Percentiles rank a stretch among this genome's conserved stretches.
These are phyloP conservation scores for Colletotrichum truncatum DNA, from an alignment of 2,329 filamentous ascomycete species.

Conservation along the genomic window DNA sequence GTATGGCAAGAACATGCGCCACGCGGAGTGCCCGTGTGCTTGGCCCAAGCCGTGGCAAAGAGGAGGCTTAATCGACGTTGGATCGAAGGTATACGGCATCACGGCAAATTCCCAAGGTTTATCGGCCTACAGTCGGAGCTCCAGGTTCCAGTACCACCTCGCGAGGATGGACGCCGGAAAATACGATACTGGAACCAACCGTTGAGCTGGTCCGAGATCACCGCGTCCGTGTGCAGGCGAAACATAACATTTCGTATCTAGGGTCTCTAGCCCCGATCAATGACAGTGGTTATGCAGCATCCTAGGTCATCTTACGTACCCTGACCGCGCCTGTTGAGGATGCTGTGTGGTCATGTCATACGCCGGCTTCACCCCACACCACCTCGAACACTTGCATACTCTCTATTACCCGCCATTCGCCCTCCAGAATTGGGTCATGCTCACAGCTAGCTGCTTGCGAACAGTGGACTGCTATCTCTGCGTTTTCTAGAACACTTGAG, in stretches of 20 bases:
- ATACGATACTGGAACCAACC: not conserved
- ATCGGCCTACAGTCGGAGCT: not conserved
- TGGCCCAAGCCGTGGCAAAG: constrained; percentile 5
- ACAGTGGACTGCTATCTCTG: constrained; percentile 1
- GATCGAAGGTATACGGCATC: constrained; percentile 7
- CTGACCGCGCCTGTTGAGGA: not conserved
- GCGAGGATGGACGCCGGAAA: not conserved
- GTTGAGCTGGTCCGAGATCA: not conserved
- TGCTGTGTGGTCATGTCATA: constrained; percentile 14
- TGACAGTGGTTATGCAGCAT: constrained; percentile 12
- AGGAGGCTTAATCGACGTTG: constrained; percentile 22
- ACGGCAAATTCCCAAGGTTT: constrained; percentile 5
- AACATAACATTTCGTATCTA: constrained; percentile 1
- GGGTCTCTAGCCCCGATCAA: not conserved
- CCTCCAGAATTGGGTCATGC: constrained; percentile 20
- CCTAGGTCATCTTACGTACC: constrained; percentile 11
- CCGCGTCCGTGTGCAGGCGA: not conserved
- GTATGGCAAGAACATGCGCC: constrained; percentile 18
- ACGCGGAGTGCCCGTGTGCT: constrained; percentile 21
- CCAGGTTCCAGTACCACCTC: not conserved
- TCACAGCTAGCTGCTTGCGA: constrained; percentile 22
- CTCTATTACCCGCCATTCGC: constrained; percentile 1
- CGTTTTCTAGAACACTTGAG: constrained; percentile 9
- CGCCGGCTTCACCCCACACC: constrained; percentile 7
- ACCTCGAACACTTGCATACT: not conserved